Conservation (phyloP, 306 rosid genomes). For the Quercus berberidifolia region DNA sequence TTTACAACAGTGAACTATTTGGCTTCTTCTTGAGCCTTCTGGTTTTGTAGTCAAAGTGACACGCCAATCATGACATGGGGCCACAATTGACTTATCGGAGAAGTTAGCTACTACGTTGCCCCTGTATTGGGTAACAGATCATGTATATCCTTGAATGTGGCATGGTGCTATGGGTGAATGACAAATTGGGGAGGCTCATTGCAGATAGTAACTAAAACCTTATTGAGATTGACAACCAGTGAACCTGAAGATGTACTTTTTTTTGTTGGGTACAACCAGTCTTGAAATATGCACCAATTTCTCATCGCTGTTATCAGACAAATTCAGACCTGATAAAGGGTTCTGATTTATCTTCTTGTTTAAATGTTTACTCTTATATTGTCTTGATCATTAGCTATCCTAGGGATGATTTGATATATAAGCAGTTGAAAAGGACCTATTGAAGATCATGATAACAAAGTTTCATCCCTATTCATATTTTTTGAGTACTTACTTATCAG, state of each 20-base stretch:
- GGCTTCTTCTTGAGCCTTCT: background rate
- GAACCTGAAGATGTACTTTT: background rate
- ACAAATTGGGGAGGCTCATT: background rate
- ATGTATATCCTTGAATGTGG: background rate
- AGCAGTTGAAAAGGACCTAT: background rate
- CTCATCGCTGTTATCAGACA: background rate
- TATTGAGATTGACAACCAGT: background rate
- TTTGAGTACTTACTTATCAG: conserved; percentile 10
- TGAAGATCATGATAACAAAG: background rate
- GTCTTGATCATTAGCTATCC: background rate
- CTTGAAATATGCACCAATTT: background rate
- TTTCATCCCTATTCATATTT: background rate
- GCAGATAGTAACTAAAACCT: background rate
- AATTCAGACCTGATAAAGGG: background rate
- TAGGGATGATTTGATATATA: background rate
- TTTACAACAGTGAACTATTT: background rate
- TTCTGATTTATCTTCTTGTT: background rate
- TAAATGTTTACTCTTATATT: background rate
- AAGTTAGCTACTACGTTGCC: background rate
- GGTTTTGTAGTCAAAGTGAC: background rate
- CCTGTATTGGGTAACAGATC: background rate
- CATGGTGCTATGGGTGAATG: background rate
- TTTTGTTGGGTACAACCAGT: no score
- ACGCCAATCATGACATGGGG: background rate
- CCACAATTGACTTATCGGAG: background rate